These are phyloP conservation scores for Eucalyptus viminalis DNA, from an alignment of 345 rosid genomes.

Conservation along the genomic window DNA sequence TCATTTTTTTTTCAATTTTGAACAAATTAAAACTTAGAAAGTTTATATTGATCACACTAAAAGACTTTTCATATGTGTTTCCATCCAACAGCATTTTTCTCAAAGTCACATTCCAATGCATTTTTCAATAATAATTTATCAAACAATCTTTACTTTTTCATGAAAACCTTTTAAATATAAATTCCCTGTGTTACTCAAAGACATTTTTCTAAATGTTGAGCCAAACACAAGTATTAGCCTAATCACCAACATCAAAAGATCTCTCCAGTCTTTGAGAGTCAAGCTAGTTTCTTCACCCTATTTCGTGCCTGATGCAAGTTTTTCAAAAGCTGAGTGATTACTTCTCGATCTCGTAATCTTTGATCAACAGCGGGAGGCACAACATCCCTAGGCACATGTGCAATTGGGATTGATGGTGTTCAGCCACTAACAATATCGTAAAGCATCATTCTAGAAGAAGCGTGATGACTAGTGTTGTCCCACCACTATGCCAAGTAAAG, in stretches of 20 bases:
- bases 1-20: not conserved
- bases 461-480: not conserved
- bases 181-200: not conserved
- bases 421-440: not conserved
- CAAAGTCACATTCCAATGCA: not conserved
- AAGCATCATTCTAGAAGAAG: not conserved
- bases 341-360: not conserved
- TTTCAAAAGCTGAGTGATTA: not conserved
- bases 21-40: not conserved
- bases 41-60: not conserved
- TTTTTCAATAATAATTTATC: not conserved
- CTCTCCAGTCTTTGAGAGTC: not conserved
- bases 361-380: not conserved
- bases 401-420: not conserved
- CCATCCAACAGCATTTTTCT: not conserved
- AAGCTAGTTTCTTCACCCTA: not conserved
- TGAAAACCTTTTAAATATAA: not conserved
- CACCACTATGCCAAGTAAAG: not conserved
- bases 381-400: not conserved
- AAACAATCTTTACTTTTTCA: not conserved
- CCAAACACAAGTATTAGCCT: not conserved
- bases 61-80: not conserved
- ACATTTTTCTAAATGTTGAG: not conserved
- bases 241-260: not conserved
- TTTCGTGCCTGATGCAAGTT: not conserved